phyloP scores from a whole-genome alignment of 495 filamentous ascomycete species.

The Haplographium delicatum region DNA sequence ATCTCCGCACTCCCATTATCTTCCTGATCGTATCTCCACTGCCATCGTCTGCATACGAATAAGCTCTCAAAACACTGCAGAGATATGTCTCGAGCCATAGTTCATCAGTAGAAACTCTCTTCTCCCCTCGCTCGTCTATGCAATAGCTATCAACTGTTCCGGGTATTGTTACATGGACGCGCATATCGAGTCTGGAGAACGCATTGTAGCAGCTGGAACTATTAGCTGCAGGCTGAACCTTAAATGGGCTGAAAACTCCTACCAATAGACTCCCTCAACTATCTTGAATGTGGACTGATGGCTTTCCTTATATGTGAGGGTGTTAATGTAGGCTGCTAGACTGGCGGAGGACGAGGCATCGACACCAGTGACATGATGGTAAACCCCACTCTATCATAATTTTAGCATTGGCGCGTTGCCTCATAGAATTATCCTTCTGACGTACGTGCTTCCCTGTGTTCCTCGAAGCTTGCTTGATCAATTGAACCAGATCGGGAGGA shows the following conservation, averaged over 20 bases:
- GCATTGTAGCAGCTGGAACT: constrained; percentile 90
- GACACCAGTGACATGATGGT: constrained; percentile 97
- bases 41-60: constrained; percentile 93
- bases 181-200: constrained; percentile 97
- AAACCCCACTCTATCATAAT: constrained; percentile 67
- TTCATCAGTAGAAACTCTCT: constrained; percentile 82
- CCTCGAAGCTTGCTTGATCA: constrained; percentile 78
- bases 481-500: constrained; percentile 90
- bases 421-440: too few relatives aligned
- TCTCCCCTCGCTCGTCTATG: constrained; percentile 92
- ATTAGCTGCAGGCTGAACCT: constrained; percentile 2
- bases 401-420: constrained; percentile 4
- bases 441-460: constrained; percentile 59
- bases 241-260: constrained; percentile 13
- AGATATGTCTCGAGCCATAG: constrained; percentile 98
- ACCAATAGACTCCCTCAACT: constrained; percentile 92
- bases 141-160: constrained; percentile 94
- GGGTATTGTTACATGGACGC: constrained; percentile 93
- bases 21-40: constrained; percentile 85
- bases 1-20: constrained; percentile 88
- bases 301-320: constrained; percentile 82
- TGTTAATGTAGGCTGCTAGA: constrained; percentile 96
- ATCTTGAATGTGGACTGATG: constrained; percentile 77
- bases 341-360: constrained; percentile 97
- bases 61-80: constrained; percentile 86